Conservation (phyloP, 2,329 filamentous ascomycete species). For the Aspergillus texensis region DNA sequence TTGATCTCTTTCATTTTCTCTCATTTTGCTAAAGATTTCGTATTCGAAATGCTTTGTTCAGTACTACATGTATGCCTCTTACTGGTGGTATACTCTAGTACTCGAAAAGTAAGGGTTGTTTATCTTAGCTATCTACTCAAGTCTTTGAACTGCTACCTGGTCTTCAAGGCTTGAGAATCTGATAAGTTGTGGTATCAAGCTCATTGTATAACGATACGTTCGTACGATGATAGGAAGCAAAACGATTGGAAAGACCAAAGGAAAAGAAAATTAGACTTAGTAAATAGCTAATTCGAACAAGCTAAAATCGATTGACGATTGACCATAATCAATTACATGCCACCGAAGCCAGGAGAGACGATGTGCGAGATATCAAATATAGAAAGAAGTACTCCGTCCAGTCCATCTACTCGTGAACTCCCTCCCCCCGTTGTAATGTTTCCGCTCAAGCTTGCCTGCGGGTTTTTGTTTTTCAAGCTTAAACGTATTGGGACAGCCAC, state of each 20-base stretch:
- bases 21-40: background rate
- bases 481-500: slow-evolving; percentile 92
- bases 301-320: slow-evolving; percentile 9
- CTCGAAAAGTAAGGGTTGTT: no score
- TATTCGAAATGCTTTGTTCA: no score
- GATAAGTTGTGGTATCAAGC: no score
- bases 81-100: no score
- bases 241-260: background rate
- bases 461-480: slow-evolving; percentile 39
- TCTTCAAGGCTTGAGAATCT: no score
- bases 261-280: background rate
- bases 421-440: background rate
- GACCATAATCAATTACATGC: slow-evolving; percentile 5
- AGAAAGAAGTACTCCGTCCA: background rate
- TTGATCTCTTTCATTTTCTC: background rate
- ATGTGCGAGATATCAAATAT: slow-evolving; percentile 2
- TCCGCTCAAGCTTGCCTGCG: background rate
- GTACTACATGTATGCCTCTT: no score
- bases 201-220: no score
- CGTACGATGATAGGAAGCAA: background rate
- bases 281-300: slow-evolving; percentile 6
- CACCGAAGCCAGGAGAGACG: slow-evolving; percentile 2
- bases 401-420: slow-evolving; percentile 1
- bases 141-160: no score
- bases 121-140: no score